phyloP scores from a whole-genome alignment of 139 green algal genomes.

The Raphidocelis subcapitata region DNA sequence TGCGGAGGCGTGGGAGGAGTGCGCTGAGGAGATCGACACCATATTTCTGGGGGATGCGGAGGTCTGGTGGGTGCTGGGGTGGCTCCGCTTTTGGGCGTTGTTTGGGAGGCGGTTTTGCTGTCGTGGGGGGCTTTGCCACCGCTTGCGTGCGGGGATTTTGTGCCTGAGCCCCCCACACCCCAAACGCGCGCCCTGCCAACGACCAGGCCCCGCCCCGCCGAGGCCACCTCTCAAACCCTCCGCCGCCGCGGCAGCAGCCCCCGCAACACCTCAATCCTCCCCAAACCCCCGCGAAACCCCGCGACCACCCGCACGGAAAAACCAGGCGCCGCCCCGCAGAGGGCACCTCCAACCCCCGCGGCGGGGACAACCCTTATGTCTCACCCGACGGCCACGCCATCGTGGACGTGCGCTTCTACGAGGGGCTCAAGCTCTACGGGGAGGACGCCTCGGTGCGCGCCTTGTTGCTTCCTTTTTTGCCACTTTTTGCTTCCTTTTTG shows the following conservation, averaged over 20 bases:
- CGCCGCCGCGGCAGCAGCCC: background rate
- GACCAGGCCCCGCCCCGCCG: background rate
- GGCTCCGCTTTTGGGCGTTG: background rate
- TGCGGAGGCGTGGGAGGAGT: constrained; percentile 69
- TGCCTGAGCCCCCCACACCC: background rate
- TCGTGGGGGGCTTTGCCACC: background rate
- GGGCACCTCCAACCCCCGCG: constrained; percentile 39
- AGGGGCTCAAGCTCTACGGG: constrained; percentile 64
- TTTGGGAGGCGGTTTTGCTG: background rate
- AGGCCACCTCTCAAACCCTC: background rate
- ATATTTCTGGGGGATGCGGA: constrained; percentile 85
- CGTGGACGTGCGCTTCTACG: constrained; percentile 50
- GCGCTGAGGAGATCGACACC: constrained; percentile 78
- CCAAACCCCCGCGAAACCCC: background rate
- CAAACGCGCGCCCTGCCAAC: background rate
- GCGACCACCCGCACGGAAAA: background rate
- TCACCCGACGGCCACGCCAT: constrained; percentile 66
- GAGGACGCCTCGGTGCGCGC: constrained; percentile 36
- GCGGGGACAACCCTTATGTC: constrained; percentile 73
- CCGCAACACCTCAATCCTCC: background rate
- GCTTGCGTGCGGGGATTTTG: background rate
- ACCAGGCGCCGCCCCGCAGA: constrained; percentile 38
- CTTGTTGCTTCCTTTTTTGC: no score
- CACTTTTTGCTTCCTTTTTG: no score
- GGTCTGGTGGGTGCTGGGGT: constrained; percentile 58